Evolutionary conservation across 2,329 filamentous ascomycete genomes (phyloP), one percentile per base, ranked within the genome.

Genomic region (Epichloe festucae): DNA sequence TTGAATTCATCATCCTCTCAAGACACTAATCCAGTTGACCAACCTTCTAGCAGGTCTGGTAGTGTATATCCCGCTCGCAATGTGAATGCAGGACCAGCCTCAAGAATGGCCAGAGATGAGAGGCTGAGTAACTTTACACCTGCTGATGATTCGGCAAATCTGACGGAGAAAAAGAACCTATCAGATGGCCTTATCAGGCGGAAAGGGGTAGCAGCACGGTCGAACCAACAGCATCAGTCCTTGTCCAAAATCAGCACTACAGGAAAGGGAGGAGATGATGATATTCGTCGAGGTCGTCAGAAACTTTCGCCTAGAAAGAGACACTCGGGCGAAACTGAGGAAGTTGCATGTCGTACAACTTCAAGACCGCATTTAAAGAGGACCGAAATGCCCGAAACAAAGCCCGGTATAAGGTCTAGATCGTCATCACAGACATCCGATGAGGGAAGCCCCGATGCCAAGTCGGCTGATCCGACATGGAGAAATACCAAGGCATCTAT

Each of bases 401-500:
- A 74, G 19, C 69, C 64, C 27, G 74, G 70, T 27, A 72, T 70
- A 38, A 60, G 73, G 19, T 70, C 63, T 23, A 74, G 70, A 34
- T 72, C 70, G 4, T 73, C 74, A n/a, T 73, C 70, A 5, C 70
- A 70, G 7, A 71, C 72, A 4, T 70, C 71, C 10, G 73, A 75
- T 38, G 68, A 67, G 11, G 65, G 70, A 5, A 65, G 68, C 19
- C 67, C 70, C 19, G 71, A 68, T 3, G 69, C 70, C 31, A 63
- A 59, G 2, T 59, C 58, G 14, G 63, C 70, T 27, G 67, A 70
- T 7, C 68, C 66, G 19, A 70, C 72, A 10, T 86, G 81, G 76
- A 78, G 85, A 56, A 74, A 73, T 49, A 79, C 76, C 47, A 80
- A 87, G 55, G 71, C 74, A 47, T 67, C 75, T 8, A 73, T 95